A percentile compares a stretch with the other conserved stretches of the same genome.
These are phyloP conservation scores for Fusarium nygamai DNA, from an alignment of 2,329 filamentous ascomycete genomes.

Conservation along the genomic window DNA sequence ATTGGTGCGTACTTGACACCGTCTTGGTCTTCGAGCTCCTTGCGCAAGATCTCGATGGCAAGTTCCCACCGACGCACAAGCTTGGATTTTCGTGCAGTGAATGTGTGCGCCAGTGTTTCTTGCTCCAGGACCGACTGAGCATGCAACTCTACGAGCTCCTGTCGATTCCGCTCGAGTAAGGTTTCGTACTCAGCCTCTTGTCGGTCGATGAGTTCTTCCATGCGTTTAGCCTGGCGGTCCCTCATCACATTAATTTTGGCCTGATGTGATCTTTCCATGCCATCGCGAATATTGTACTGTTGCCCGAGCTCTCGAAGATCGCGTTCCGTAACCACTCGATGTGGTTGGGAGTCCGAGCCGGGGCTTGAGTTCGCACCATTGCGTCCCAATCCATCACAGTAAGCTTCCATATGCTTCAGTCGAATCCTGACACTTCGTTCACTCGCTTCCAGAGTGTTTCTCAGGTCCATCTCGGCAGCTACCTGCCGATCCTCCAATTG, in stretches of 20 bases:
- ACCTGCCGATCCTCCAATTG: constrained; percentile 71
- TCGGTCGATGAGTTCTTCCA: constrained; percentile 66
- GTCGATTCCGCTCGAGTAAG: constrained; percentile 56
- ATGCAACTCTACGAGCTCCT: constrained; percentile 60
- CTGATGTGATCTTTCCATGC: constrained; percentile 67
- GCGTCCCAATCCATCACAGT: constrained; percentile 65
- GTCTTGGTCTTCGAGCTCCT: constrained; percentile 59
- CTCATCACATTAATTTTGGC: constrained; percentile 72
- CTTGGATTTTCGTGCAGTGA: constrained; percentile 56
- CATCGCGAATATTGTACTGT: constrained; percentile 69
- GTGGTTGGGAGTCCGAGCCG: constrained; percentile 49
- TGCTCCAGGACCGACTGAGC: constrained; percentile 61
- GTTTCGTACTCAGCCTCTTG: constrained; percentile 63
- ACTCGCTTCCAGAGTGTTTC: constrained; percentile 63
- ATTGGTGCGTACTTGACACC: constrained; percentile 55
- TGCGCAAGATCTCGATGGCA: constrained; percentile 62
- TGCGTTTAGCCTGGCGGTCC: constrained; percentile 69
- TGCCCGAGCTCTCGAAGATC: constrained; percentile 68
- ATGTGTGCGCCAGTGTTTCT: constrained; percentile 56
- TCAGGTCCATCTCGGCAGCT: constrained; percentile 69
- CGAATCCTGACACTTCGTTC: constrained; percentile 66
- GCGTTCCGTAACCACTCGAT: constrained; percentile 66
- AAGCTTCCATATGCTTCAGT: constrained; percentile 73
- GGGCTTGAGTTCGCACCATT: constrained; percentile 45
- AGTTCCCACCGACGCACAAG: constrained; percentile 63